Base-by-base conservation (phyloP, 2,329 filamentous ascomycete species). In the Chrysoporthe puriensis region DNA sequence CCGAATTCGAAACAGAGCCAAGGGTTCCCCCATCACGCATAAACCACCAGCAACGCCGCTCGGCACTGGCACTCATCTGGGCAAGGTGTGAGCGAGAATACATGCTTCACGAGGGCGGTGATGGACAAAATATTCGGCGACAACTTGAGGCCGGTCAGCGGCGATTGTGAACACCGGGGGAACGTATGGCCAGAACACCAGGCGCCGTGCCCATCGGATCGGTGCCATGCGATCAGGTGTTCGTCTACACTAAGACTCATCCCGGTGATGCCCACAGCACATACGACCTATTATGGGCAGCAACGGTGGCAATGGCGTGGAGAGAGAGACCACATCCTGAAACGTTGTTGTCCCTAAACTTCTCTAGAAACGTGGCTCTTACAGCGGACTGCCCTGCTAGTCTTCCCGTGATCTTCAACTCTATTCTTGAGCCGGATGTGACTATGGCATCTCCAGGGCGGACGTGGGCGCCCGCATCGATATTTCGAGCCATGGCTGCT, bases 1-100 rank as follows among this genome's bases (percentile, higher is more conserved):
- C 36, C 34, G 18, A 40, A 43, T 50, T 52, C 61, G 60, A 63
- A 54, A 63, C 61, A 63, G 61, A 63, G 61, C 61, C 54, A 63
- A 40, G 34, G n/a, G 26, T 13, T 57, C 54, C 54, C 32, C 40
- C 16, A 57, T 57, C 54, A 40, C 54, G 54, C 54, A 57, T 57
- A 57, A 40, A 57, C 34, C 34, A 36, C 54, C 18, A 57, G 54
- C 54, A 32, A 11, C 50, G 50, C 50, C 50, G 14, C 13, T 54
- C 50, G 50, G 21, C 21, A 54, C 26, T 54, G 26, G 50, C 26
- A 54, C 26, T 54, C n/a, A 3, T 54, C 50, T 32, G 21, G 50
- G 50, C 50, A 54, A 54, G 26, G 26, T 16, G 26, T 16, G 32
- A 14, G 32, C 3, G 26, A 32, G 32, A 16, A 2, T 26, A 54